A percentile compares a stretch with the other conserved stretches of the same genome.
Conservation (phyloP, 768 basidiomycete species). For the Phaffia australis region DNA sequence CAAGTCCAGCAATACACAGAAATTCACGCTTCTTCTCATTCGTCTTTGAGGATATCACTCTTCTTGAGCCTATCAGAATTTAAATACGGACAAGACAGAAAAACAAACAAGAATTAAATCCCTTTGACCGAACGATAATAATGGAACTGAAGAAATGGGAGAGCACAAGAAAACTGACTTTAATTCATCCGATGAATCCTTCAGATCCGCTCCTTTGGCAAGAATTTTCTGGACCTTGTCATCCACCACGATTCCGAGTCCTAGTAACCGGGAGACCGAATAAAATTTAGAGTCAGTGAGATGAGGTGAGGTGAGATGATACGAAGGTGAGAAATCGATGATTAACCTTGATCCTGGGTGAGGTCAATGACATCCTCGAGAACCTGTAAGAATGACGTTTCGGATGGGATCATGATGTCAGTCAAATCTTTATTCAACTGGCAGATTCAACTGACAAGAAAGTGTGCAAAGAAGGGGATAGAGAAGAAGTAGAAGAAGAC, state of each 20-base stretch:
- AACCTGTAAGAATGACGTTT: constrained; percentile 30
- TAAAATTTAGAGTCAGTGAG: constrained; percentile 1
- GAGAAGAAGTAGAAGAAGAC: neutral
- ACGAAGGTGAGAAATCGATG: constrained; percentile 45
- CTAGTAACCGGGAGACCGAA: constrained; percentile 18
- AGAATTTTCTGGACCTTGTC: constrained; percentile 73
- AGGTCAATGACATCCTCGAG: constrained; percentile 85
- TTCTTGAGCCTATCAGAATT: neutral
- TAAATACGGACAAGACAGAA: neutral
- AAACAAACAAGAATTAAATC: neutral
- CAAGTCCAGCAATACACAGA: no score
- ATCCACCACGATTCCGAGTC: constrained; percentile 61
- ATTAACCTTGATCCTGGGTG: constrained; percentile 66
- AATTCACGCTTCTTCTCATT: neutral
- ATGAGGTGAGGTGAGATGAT: constrained; percentile 35
- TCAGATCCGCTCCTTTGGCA: constrained; percentile 39
- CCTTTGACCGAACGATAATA: neutral
- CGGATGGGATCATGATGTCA: neutral
- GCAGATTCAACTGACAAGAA: neutral
- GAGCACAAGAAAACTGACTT: neutral
- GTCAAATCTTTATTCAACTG: neutral
- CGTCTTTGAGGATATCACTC: neutral
- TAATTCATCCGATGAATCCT: constrained; percentile 24
- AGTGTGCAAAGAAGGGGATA: no score
- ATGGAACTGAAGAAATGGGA: no score